Evolutionary conservation across 345 rosid species (phyloP).

Genomic region (Trapa incisa): DNA sequence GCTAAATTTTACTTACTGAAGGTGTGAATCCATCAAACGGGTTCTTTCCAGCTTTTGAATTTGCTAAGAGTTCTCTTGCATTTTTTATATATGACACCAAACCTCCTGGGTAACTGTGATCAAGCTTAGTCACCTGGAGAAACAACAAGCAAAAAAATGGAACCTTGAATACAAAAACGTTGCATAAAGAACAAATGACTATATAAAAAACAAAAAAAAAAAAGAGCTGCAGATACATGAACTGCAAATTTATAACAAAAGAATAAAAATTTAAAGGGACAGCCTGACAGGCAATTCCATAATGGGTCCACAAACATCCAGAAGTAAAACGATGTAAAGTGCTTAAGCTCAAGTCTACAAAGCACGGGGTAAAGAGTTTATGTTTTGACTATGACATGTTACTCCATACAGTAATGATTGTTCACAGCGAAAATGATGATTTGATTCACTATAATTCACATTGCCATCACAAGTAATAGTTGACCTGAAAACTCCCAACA

Average conservation of each 20-base stretch:
- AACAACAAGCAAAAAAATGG: background rate
- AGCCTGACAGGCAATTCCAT: background rate
- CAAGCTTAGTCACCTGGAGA: conserved; percentile 51
- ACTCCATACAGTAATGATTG: too few species aligned
- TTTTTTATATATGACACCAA: conserved; percentile 54
- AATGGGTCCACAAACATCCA: background rate
- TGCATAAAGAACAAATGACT: background rate
- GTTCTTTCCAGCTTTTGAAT: conserved; percentile 77
- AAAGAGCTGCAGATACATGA: background rate
- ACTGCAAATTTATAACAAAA: background rate
- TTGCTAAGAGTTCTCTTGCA: conserved; percentile 74
- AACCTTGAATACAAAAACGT: background rate
- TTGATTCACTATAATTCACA: too few species aligned
- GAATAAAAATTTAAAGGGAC: background rate
- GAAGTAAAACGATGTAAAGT: too few species aligned
- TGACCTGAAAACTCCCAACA: too few species aligned
- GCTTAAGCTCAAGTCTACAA: too few species aligned
- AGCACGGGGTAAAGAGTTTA: too few species aligned
- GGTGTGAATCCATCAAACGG: conserved; percentile 96
- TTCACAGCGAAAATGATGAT: too few species aligned
- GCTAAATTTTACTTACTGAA: conserved; percentile 40
- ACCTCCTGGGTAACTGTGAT: conserved; percentile 90
- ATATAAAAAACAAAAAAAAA: background rate
- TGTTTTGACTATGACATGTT: too few species aligned
- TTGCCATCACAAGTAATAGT: too few species aligned